Percentiles rank a stretch among this genome's conserved stretches.
Conservation (phyloP, 306 rosid genomes). For the Cicer yamashitae region DNA sequence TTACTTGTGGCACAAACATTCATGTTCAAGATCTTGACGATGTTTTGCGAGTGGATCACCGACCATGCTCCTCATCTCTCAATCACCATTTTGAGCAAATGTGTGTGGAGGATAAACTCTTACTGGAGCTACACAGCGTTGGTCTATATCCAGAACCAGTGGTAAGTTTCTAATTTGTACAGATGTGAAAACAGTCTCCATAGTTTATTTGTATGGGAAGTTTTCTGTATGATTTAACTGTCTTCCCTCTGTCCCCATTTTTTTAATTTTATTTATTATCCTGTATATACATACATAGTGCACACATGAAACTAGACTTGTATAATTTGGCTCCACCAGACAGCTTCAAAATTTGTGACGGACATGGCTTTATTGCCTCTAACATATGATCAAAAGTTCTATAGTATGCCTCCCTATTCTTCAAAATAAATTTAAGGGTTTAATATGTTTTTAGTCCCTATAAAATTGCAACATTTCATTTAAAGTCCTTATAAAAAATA, state of each 20-base stretch:
- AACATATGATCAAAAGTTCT: background rate
- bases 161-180: slow-evolving; percentile 57
- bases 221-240: slow-evolving; percentile 30
- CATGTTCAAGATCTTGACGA: slow-evolving; percentile 44
- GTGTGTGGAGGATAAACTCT: slow-evolving; percentile 69
- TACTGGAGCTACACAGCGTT: slow-evolving; percentile 78
- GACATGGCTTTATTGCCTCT: slow-evolving; percentile 25
- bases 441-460: too few relatives aligned
- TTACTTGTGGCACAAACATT: slow-evolving; percentile 42
- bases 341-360: slow-evolving; percentile 10
- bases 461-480: too few relatives aligned
- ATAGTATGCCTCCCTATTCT: slow-evolving; percentile 4
- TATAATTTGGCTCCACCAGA: slow-evolving; percentile 5
- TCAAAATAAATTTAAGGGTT: background rate
- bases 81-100: slow-evolving; percentile 56
- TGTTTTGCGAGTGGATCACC: slow-evolving; percentile 47
- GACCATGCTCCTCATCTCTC: slow-evolving; percentile 47
- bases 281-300: slow-evolving; percentile 26
- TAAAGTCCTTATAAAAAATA: too few relatives aligned
- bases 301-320: slow-evolving; percentile 15
- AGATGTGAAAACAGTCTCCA: slow-evolving; percentile 15
- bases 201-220: slow-evolving; percentile 17
- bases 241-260: slow-evolving; percentile 5
- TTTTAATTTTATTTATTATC: background rate
- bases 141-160: slow-evolving; percentile 78